These are phyloP conservation scores for Talaromyces verruculosus DNA, from an alignment of 2,329 filamentous ascomycete species.

Conservation along the genomic window DNA sequence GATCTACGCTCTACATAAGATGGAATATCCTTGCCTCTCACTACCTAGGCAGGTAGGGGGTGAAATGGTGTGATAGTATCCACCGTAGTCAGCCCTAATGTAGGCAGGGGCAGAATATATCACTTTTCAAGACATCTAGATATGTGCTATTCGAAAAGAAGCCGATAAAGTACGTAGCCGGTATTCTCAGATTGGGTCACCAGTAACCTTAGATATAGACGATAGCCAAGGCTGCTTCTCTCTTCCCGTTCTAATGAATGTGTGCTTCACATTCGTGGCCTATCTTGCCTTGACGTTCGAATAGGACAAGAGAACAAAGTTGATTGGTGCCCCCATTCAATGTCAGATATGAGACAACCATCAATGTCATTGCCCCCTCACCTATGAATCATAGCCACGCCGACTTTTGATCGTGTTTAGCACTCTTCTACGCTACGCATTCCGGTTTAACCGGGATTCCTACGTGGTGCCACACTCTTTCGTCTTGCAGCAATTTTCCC, in stretches of 20 bases:
- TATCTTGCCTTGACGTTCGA: background rate
- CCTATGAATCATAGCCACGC: too few species aligned
- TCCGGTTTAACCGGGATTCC: background rate
- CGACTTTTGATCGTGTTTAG: background rate
- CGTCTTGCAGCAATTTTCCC: background rate
- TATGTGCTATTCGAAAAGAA: background rate
- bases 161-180: background rate
- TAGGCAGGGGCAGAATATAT: background rate
- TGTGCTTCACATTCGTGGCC: background rate
- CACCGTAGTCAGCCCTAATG: background rate
- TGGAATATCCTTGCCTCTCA: background rate
- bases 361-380: background rate
- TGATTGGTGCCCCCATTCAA: constrained; percentile 10
- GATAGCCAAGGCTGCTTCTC: background rate
- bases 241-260: background rate
- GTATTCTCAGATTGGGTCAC: background rate
- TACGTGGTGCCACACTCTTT: background rate
- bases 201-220: background rate
- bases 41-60: background rate
- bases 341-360: background rate
- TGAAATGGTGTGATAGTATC: background rate
- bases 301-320: background rate
- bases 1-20: background rate
- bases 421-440: background rate
- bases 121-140: background rate